These are phyloP conservation scores for Bretziella fagacearum DNA, from an alignment of 2,329 filamentous ascomycete genomes.

Conservation along the genomic window DNA sequence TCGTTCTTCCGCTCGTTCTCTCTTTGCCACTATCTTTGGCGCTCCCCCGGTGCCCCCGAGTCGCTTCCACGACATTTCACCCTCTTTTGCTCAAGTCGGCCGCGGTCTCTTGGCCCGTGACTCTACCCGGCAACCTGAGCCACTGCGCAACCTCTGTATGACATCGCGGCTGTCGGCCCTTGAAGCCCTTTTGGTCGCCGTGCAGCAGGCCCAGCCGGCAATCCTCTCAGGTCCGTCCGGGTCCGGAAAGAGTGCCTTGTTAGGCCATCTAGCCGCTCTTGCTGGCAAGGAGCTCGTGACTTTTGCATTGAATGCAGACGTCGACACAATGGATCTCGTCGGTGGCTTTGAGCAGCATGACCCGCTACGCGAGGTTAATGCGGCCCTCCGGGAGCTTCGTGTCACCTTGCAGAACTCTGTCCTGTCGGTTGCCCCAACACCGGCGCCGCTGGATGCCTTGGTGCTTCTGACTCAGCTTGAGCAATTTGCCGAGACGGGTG, in stretches of 20 bases:
- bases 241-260: constrained; percentile 66
- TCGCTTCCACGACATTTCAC: constrained; percentile 54
- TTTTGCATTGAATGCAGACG: constrained; percentile 82
- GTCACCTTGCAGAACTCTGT: constrained; percentile 35
- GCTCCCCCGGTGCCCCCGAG: constrained; percentile 37
- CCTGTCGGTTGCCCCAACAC: constrained; percentile 30
- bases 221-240: constrained; percentile 77
- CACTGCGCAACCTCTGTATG: constrained; percentile 33
- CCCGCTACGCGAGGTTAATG: constrained; percentile 52
- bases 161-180: constrained; percentile 49
- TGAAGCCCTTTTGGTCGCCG: constrained; percentile 73
- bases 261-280: constrained; percentile 65
- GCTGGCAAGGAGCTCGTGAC: constrained; percentile 62
- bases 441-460: constrained; percentile 31
- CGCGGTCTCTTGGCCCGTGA: constrained; percentile 53
- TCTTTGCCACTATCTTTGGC: constrained; percentile 52
- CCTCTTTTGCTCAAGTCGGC: constrained; percentile 58
- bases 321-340: constrained; percentile 93
- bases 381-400: constrained; percentile 32
- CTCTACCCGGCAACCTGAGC: constrained; percentile 31
- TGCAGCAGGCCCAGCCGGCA: constrained; percentile 74
- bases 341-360: constrained; percentile 95
- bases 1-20: constrained; percentile 41
- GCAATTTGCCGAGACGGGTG: constrained; percentile 21
- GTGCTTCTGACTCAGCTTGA: constrained; percentile 35